These are phyloP conservation scores for Alternaria sp. DNA, from an alignment of 2,329 filamentous ascomycete genomes.

Conservation along the genomic window DNA sequence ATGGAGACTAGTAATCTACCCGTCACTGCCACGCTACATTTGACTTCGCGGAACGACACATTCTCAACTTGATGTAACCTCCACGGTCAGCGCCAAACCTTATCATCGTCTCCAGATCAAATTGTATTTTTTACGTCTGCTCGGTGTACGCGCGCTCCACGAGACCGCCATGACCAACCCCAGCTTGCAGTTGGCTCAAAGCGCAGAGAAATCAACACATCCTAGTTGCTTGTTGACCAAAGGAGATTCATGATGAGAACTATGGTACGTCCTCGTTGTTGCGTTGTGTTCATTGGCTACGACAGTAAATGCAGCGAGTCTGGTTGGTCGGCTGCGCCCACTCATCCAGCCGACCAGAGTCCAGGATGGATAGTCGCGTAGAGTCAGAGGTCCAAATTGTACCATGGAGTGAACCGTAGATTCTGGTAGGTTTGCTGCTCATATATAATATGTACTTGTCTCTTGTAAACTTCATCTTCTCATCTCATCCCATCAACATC, in stretches of 20 bases:
- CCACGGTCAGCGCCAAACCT: not conserved
- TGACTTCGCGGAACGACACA: not conserved
- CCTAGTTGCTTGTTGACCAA: not conserved
- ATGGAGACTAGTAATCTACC: too few species aligned
- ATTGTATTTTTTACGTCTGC: rapidly evolving
- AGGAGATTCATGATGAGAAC: not conserved
- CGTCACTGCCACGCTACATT: not conserved
- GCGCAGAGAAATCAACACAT: not conserved
- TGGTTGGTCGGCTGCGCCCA: not conserved
- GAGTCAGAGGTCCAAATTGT: not conserved
- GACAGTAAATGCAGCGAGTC: not conserved
- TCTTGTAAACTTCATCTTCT: not conserved
- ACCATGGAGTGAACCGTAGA: not conserved
- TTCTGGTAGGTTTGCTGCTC: not conserved
- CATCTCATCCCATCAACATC: not conserved
- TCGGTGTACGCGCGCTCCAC: not conserved
- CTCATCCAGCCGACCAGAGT: not conserved
- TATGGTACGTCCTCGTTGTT: not conserved
- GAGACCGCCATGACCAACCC: not conserved
- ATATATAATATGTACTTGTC: not conserved
- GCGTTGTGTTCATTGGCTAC: too few species aligned
- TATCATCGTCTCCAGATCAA: not conserved
- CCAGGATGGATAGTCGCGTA: not conserved
- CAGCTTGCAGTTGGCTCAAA: not conserved
- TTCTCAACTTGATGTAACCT: not conserved